Base-by-base conservation (phyloP, 352 stramenopile species). In the Phytophthora syringae region DNA sequence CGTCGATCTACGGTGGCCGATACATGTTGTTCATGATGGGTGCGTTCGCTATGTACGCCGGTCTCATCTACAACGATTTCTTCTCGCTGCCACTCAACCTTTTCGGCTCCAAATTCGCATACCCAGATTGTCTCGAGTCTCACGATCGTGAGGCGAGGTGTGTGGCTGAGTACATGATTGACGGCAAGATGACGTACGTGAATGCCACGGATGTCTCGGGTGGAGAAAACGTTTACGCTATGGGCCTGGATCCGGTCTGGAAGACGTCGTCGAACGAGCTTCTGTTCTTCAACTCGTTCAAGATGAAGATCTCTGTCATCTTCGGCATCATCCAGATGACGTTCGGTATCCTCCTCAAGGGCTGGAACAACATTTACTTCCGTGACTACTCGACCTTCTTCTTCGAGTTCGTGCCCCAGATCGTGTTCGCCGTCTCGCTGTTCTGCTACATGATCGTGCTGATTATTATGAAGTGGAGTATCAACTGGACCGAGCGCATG, bases 241-340 rank as follows among this genome's bases (percentile, higher is more conserved):
- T 99, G 74, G 98, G 98, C 28, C 65, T 99, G 34, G 98, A 99
- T 80, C 98, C 98, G 11, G 93, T 98, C 43, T 99, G 98, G 98
- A 98, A 99, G 66, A 96, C 98, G 48, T 93, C 96, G 25, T 84
- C 89, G 20, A 99, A 99, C 76, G 97, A 99, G 55, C 80, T 99
- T 55, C 74, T 99, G 15, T 99, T 99, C 71, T 99, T 99, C 80
- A 99, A 99, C 86, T 99, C 95, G 34, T 99, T 99, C 88, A 99
- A 99, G 84, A 99, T 99, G 98, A 99, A 99, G 83, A 88, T 99
- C 20, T 97, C 93, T 57, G 97, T 99, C 21, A 98, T 99, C 51
- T 91, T 99, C 51, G 98, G 97, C 40, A 99, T 99, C 53, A 82
- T 97, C 50, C 98, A 99, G 73, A 99, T 99, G 98, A 98, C 96